These are phyloP conservation scores for Colletotrichum sp. DNA, from an alignment of 2,329 filamentous ascomycete species.

Conservation along the genomic window DNA sequence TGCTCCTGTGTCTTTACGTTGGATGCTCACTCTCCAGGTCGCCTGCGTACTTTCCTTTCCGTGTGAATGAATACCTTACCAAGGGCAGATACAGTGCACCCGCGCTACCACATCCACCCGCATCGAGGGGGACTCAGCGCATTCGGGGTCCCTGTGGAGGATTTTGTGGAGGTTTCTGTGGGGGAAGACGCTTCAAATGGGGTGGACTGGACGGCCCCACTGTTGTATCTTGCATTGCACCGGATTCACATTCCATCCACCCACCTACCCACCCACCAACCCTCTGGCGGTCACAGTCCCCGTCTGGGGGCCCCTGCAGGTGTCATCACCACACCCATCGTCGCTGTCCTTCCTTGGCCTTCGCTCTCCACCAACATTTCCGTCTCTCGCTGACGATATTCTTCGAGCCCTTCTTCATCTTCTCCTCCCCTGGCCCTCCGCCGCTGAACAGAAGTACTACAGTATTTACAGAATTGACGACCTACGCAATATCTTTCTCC, in stretches of 20 bases:
- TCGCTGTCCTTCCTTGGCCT: background rate
- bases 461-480: background rate
- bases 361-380: background rate
- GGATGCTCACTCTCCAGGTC: too few species aligned
- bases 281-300: background rate
- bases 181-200: background rate
- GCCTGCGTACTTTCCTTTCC: background rate
- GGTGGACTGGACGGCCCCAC: background rate
- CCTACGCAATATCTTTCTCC: background rate
- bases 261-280: background rate
- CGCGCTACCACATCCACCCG: background rate
- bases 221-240: background rate
- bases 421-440: background rate
- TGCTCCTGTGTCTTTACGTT: background rate
- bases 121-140: background rate
- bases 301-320: background rate
- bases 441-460: background rate
- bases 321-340: conserved; percentile 8
- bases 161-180: background rate
- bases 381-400: background rate
- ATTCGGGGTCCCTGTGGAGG: background rate
- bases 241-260: background rate
- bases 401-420: background rate
- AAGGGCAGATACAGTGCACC: background rate
- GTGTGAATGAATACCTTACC: background rate